Percentiles rank a stretch among this genome's conserved stretches.
phyloP scores from a whole-genome alignment of 1,284 basidiomycete genomes.

The Phlebopus sp. region DNA sequence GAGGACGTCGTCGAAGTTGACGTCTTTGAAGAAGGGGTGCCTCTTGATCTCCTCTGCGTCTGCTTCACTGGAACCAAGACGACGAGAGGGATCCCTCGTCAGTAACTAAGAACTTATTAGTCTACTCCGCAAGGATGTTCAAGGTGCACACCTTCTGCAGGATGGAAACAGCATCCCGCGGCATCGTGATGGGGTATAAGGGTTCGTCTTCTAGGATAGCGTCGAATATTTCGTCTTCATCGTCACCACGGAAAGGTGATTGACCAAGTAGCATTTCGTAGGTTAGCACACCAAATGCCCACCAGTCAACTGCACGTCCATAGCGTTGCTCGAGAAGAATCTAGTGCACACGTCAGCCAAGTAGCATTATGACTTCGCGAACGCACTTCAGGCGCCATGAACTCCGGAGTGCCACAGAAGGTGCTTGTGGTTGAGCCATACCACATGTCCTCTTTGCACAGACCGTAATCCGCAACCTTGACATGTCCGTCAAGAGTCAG shows the following conservation, averaged over 20 bases:
- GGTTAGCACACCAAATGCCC: constrained; percentile 98
- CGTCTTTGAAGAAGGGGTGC: constrained; percentile 98
- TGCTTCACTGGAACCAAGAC: constrained; percentile 90
- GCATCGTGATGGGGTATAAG: constrained; percentile 99
- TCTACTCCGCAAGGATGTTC: background rate
- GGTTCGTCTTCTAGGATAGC: constrained; percentile 99
- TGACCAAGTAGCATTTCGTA: constrained; percentile 99
- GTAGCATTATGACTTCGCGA: constrained; percentile 1
- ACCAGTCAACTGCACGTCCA: constrained; percentile 98
- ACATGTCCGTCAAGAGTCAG: constrained; percentile 97
- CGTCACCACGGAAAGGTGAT: constrained; percentile 98
- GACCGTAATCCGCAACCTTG: constrained; percentile 98
- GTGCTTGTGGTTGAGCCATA: constrained; percentile 95
- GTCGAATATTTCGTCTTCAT: constrained; percentile 99
- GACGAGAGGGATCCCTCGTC: constrained; percentile 88
- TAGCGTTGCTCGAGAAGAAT: constrained; percentile 98
- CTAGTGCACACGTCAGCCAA: constrained; percentile 38
- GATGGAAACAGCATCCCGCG: constrained; percentile 93
- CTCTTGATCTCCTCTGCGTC: constrained; percentile 98
- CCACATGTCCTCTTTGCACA: constrained; percentile 99
- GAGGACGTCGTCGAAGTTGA: constrained; percentile 94
- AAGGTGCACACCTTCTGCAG: constrained; percentile 73
- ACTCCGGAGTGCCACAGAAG: constrained; percentile 99
- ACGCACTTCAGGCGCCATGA: constrained; percentile 97
- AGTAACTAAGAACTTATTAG: constrained; percentile 60